Percentiles rank a stretch among this genome's conserved stretches.
phyloP scores from a whole-genome alignment of 1,139 yeast genomes.

The Sugiyamaella neomexicana region DNA sequence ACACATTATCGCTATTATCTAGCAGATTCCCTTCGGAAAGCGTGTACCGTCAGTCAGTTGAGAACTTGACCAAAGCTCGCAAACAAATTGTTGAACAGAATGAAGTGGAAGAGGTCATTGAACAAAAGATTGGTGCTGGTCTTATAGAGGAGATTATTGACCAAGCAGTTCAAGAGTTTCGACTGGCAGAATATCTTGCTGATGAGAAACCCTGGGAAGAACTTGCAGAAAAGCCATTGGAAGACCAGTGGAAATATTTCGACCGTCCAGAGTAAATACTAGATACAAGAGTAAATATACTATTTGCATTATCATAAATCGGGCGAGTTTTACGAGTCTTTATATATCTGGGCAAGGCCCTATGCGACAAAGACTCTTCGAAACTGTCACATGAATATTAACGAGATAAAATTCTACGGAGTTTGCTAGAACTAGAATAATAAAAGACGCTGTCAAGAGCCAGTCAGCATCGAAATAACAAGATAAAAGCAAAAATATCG shows the following conservation, averaged over 20 bases:
- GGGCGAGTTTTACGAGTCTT: not conserved
- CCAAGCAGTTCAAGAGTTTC: conserved; percentile 82
- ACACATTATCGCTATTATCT: conserved; percentile 61
- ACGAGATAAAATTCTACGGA: conserved; percentile 12
- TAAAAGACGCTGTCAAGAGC: not conserved
- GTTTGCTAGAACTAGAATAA: not conserved
- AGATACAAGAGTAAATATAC: conserved; percentile 20
- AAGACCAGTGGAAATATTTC: conserved; percentile 44
- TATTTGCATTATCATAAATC: conserved; percentile 1
- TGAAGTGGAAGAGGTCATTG: conserved; percentile 68
- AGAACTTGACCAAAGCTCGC: conserved; percentile 69
- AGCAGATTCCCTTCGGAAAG: conserved; percentile 67
- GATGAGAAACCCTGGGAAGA: conserved; percentile 61
- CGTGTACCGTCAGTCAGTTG: conserved; percentile 75
- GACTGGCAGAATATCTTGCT: conserved; percentile 66
- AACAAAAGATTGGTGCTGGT: conserved; percentile 75
- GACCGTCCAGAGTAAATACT: conserved; percentile 22
- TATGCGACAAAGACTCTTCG: too few relatives aligned
- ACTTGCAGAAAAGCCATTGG: conserved; percentile 43
- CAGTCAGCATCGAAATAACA: not conserved
- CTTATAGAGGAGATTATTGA: conserved; percentile 78
- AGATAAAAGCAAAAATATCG: not conserved
- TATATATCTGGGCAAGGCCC: too few relatives aligned
- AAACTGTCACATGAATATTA: conserved; percentile 7
- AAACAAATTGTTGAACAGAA: conserved; percentile 62